These are phyloP conservation scores for Cicer judaicum DNA, from an alignment of 306 rosid genomes.

Conservation along the genomic window DNA sequence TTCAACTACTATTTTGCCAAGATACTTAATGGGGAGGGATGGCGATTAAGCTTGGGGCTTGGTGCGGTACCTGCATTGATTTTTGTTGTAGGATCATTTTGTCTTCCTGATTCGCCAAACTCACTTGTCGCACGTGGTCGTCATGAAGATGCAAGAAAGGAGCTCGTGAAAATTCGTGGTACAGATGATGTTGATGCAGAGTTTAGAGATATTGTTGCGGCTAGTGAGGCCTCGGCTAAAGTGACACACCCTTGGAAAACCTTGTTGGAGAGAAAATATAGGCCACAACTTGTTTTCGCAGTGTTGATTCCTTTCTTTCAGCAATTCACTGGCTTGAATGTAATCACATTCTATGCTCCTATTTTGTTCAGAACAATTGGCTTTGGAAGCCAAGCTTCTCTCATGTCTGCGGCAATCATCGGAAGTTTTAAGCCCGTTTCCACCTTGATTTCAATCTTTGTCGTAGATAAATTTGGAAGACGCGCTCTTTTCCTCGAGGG, in stretches of 20 bases:
- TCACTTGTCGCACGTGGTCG: conserved; percentile 66
- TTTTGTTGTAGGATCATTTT: conserved; percentile 59
- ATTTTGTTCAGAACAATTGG: conserved; percentile 80
- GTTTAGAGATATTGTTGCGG: conserved; percentile 59
- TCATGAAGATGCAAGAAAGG: conserved; percentile 52
- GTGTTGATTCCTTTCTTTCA: conserved; percentile 75
- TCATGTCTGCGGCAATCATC: conserved; percentile 69
- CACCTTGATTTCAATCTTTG: conserved; percentile 53
- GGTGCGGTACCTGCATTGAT: conserved; percentile 75
- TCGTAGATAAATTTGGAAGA: conserved; percentile 73
- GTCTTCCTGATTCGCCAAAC: conserved; percentile 79
- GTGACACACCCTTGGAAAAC: conserved; percentile 68
- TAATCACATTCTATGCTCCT: conserved; percentile 82
- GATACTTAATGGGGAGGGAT: conserved; percentile 67
- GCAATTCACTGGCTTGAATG: conserved; percentile 82
- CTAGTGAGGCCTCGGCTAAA: conserved; percentile 56
- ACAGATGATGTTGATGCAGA: conserved; percentile 62
- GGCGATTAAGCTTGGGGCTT: conserved; percentile 82
- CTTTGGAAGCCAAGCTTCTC: conserved; percentile 67
- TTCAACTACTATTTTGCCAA: conserved; percentile 64
- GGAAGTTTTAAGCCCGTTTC: conserved; percentile 58
- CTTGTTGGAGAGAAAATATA: conserved; percentile 56
- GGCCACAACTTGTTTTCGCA: conserved; percentile 71
- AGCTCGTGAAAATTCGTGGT: conserved; percentile 59
- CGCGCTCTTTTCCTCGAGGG: conserved; percentile 75